Evolutionary conservation across 1,284 basidiomycete genomes (phyloP).

Genomic region (Pascua sp.): DNA sequence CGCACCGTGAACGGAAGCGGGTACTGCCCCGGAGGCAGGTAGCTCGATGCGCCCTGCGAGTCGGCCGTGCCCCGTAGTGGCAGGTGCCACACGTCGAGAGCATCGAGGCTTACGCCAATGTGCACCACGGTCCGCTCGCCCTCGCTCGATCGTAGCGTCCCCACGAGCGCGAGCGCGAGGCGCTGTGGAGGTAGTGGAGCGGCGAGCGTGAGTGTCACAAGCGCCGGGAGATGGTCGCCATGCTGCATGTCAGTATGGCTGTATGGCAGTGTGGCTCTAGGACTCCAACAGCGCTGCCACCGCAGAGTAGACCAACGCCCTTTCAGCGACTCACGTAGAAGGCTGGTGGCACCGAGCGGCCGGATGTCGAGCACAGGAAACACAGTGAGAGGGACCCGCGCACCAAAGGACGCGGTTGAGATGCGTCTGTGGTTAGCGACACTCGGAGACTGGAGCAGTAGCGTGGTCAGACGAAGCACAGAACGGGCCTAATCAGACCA

Average conservation of each 20-base stretch:
- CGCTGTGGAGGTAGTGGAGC: neutral
- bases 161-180: too few species aligned
- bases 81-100: too few species aligned
- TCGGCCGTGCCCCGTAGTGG: too few species aligned
- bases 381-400: too few species aligned
- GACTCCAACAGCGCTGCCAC: neutral
- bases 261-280: neutral
- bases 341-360: slow-evolving; percentile 18
- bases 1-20: slow-evolving; percentile 20
- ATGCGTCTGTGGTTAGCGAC: too few species aligned
- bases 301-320: neutral
- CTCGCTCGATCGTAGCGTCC: too few species aligned
- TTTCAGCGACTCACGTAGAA: slow-evolving; percentile 11
- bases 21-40: neutral
- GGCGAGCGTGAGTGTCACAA: neutral
- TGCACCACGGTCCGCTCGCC: too few species aligned
- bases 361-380: neutral
- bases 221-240: too few species aligned
- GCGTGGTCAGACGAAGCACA: neutral
- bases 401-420: too few species aligned
- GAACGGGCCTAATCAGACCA: neutral
- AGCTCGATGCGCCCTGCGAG: too few species aligned
- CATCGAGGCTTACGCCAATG: too few species aligned
- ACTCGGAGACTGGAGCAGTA: neutral
- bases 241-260: too few species aligned